Evolutionary conservation across 257 asterid genomes (phyloP).

Genomic region (Fraxinus cuspidata): DNA sequence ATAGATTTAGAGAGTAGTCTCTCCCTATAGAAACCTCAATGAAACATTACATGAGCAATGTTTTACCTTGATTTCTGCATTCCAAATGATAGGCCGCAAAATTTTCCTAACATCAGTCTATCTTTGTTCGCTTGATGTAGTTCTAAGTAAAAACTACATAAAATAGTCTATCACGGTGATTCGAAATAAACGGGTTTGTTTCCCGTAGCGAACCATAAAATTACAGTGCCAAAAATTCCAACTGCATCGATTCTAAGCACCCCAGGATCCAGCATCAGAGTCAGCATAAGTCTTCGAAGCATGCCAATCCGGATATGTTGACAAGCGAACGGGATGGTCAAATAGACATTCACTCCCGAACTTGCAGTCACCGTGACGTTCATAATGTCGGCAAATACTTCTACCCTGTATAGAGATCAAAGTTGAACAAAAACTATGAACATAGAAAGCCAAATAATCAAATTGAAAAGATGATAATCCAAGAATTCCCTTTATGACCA

Average conservation of each 20-base stretch:
- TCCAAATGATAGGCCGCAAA: background rate
- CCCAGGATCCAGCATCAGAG: slow-evolving; percentile 8
- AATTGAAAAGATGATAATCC: background rate
- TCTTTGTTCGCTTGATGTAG: background rate
- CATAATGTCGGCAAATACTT: slow-evolving; percentile 35
- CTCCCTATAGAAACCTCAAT: background rate
- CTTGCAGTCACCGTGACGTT: slow-evolving; percentile 37
- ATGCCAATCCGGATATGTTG: slow-evolving; percentile 16
- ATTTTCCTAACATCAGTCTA: background rate
- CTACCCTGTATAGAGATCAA: slow-evolving; percentile 31
- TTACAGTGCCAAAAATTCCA: background rate
- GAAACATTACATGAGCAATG: background rate
- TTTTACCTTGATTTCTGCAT: background rate
- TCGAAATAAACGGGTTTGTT: background rate
- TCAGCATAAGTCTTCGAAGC: background rate
- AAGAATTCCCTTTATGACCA: background rate
- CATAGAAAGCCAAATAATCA: background rate
- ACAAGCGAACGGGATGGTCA: slow-evolving; percentile 35
- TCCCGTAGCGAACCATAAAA: background rate
- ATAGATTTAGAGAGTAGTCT: background rate
- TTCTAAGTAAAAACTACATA: slow-evolving; percentile 12
- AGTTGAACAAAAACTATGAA: slow-evolving; percentile 3
- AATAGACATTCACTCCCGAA: slow-evolving; percentile 37
- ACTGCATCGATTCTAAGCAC: background rate
- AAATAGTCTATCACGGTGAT: background rate